Conservation (phyloP, 2,329 filamentous ascomycete species). For the Sclerotinia glacialis region DNA sequence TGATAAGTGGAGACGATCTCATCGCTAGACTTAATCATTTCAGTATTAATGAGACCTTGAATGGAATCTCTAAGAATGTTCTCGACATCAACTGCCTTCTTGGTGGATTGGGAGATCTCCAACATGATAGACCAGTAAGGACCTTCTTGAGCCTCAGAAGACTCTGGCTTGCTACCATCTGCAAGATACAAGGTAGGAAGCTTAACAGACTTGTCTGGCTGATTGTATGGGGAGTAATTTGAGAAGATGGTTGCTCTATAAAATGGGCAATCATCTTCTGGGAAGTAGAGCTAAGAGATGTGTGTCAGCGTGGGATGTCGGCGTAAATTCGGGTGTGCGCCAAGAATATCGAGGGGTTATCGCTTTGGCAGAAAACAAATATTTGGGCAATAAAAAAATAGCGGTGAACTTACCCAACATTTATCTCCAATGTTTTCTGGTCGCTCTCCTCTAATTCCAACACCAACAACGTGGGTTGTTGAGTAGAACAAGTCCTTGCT, state of each 20-base stretch:
- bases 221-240: constrained; percentile 99
- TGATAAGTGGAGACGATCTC: constrained; percentile 99
- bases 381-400: not conserved
- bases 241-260: constrained; percentile 99
- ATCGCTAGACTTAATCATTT: constrained; percentile 86
- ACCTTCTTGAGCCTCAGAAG: constrained; percentile 72
- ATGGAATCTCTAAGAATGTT: constrained; percentile 89
- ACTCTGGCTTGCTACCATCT: constrained; percentile 76
- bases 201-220: constrained; percentile 78
- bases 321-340: not conserved
- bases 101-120: constrained; percentile 89
- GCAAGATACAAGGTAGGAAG: constrained; percentile 83
- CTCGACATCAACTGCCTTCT: constrained; percentile 89
- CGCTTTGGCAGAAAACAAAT: constrained; percentile 12
- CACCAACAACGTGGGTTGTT: constrained; percentile 93
- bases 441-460: constrained; percentile 86
- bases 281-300: constrained; percentile 80
- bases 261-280: constrained; percentile 97
- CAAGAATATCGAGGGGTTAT: constrained; percentile 8
- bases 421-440: constrained; percentile 98
- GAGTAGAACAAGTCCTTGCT: constrained; percentile 96
- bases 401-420: constrained; percentile 71
- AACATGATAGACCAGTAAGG: constrained; percentile 99
- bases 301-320: constrained; percentile 32
- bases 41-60: constrained; percentile 94